Percentiles rank a stretch among this genome's conserved stretches.
These are phyloP conservation scores for Ophiosphaerella herpotricha DNA, from an alignment of 2,329 filamentous ascomycete species.

Conservation along the genomic window DNA sequence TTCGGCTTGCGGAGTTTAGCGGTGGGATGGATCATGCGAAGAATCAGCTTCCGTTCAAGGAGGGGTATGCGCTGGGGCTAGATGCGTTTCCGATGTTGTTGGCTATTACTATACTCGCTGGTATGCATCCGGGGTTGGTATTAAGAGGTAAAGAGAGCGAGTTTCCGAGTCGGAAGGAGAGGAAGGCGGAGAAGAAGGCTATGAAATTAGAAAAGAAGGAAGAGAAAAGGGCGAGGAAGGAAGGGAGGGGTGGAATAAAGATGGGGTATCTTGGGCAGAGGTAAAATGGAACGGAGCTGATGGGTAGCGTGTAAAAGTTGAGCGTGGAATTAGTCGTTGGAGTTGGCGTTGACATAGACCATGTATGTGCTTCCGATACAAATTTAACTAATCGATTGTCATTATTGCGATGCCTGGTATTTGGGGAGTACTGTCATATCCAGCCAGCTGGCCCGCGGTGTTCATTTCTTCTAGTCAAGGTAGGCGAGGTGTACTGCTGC, in stretches of 20 bases:
- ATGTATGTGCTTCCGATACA: too few species aligned
- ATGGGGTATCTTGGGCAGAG: neutral
- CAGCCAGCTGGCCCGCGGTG: neutral
- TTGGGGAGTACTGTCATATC: neutral
- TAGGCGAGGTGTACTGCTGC: neutral
- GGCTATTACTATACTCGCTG: slow-evolving; percentile 23
- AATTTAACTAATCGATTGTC: too few species aligned
- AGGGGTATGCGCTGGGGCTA: slow-evolving; percentile 57
- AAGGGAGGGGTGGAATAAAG: slow-evolving; percentile 4
- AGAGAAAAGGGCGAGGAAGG: slow-evolving; percentile 23
- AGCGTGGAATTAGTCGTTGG: too few species aligned
- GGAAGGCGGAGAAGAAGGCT: slow-evolving; percentile 28
- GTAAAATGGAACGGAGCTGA: too few species aligned
- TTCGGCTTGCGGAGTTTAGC: slow-evolving; percentile 62
- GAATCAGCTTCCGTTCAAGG: slow-evolving; percentile 56
- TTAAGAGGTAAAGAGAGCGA: slow-evolving; percentile 30
- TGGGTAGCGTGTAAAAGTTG: neutral
- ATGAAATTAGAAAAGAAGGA: slow-evolving; percentile 7
- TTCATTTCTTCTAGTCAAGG: neutral
- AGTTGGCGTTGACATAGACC: too few species aligned
- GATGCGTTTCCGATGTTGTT: slow-evolving; percentile 64
- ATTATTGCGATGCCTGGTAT: too few species aligned
- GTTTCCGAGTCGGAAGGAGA: slow-evolving; percentile 31
- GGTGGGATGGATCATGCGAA: slow-evolving; percentile 47
- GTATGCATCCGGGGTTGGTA: slow-evolving; percentile 30